These are phyloP conservation scores for Penicillium occitanis DNA, from an alignment of 2,329 filamentous ascomycete species.

Conservation along the genomic window DNA sequence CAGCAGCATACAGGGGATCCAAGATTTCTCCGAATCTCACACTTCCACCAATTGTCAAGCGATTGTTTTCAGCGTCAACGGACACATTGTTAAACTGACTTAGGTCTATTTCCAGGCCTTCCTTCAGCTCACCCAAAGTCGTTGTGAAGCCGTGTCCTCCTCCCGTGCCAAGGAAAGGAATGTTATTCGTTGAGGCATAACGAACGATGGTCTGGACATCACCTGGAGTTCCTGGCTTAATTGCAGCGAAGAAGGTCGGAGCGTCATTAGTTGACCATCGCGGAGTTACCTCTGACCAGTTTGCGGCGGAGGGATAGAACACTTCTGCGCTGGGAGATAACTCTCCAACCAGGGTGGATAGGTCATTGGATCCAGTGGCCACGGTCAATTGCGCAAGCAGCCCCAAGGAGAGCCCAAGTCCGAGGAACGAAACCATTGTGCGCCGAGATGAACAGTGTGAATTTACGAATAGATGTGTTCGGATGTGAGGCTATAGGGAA, in stretches of 20 bases:
- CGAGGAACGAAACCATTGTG: background rate
- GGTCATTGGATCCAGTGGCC: background rate
- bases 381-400: background rate
- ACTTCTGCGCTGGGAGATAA: background rate
- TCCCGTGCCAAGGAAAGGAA: background rate
- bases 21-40: background rate
- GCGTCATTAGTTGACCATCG: background rate
- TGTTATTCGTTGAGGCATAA: background rate
- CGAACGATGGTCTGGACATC: background rate
- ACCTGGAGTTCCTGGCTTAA: background rate
- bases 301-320: background rate
- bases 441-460: too few relatives aligned
- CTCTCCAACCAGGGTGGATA: background rate
- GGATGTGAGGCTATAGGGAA: background rate
- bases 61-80: background rate
- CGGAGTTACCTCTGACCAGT: background rate
- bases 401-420: background rate
- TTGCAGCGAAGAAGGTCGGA: background rate
- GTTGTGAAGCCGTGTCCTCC: background rate
- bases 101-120: background rate
- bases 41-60: background rate
- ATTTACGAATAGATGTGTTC: background rate
- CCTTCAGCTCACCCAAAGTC: background rate
- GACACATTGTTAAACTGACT: background rate
- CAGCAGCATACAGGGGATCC: background rate